Base-by-base conservation (phyloP, 257 asterid genomes). In the Solanum sejunctum region DNA sequence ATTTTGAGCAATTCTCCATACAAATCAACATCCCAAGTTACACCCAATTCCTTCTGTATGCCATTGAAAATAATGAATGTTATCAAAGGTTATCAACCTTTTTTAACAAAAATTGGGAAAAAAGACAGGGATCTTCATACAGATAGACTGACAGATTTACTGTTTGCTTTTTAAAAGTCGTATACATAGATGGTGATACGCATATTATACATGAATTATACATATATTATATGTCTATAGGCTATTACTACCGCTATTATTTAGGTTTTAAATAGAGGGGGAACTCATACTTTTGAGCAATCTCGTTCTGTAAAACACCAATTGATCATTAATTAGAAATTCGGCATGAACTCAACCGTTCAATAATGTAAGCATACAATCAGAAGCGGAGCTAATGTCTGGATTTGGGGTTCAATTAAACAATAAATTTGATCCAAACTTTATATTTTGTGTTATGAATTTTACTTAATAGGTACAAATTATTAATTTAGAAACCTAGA, bases 1-100 rank as follows among this genome's bases (percentile, higher is more conserved):
- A 96, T 96, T 89, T 94, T 93, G 83, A 94, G 97, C 94, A 96
- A 88, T 84, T 96, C 97, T 36, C 98, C 99, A 78, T 96, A 96
- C 90, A 93, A 90, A 75, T 96, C 98, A 5, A 96, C 98, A 84
- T 93, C 99, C 99, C 99, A 96, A 1, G 95, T 91, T 73, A 95
- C 97, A 85, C 98, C 98, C 91, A 96, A 88, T 88, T 92, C 95
- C 86, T 90, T 93, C 98, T 96, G 95, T 87, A 72, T 64, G 83
- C 55, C 64, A 61, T 69, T 66, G 84, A 80, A 49, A 41, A 4
- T 9, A 60, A 11, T 82, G 16, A 17, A 77, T 77, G 28, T 32
- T 15, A 23, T 15, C 6, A 75, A 15, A 51, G n/a, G 9, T 26
- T 10, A 51, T 4, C 82, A 75, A 17, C 47, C 32, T 28, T 28